Evolutionary conservation across 1,284 basidiomycete genomes (phyloP).

Genomic region (Melampsora americana): DNA sequence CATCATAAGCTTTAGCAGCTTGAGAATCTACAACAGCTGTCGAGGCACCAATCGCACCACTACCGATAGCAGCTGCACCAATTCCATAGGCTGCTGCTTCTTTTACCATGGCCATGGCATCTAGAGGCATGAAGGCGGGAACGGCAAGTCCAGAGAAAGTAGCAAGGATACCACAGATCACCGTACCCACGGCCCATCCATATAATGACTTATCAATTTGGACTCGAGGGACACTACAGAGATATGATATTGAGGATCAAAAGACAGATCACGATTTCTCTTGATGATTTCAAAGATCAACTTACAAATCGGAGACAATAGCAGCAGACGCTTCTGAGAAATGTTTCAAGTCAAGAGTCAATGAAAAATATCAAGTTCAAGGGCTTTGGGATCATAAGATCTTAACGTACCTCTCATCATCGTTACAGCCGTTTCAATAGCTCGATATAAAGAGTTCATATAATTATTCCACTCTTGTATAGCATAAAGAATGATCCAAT

Average conservation of each 20-base stretch:
- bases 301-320: conserved; percentile 42
- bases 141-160: conserved; percentile 25
- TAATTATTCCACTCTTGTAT: conserved; percentile 45
- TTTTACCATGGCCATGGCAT: conserved; percentile 40
- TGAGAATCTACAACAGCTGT: background rate
- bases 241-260: background rate
- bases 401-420: conserved; percentile 29
- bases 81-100: conserved; percentile 13
- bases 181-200: conserved; percentile 37
- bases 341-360: background rate
- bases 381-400: background rate
- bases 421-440: conserved; percentile 28
- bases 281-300: background rate
- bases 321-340: conserved; percentile 29
- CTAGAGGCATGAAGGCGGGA: conserved; percentile 27
- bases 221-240: conserved; percentile 20
- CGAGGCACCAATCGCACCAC: background rate
- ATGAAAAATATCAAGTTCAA: background rate
- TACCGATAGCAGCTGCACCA: conserved; percentile 25
- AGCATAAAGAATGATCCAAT: conserved; percentile 43
- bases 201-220: conserved; percentile 1
- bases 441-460: conserved; percentile 41
- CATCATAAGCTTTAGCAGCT: background rate
- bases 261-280: background rate
- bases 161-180: conserved; percentile 33